Base-by-base conservation (phyloP, 2,329 filamentous ascomycete genomes). In the Chalaropsis thielavioides region DNA sequence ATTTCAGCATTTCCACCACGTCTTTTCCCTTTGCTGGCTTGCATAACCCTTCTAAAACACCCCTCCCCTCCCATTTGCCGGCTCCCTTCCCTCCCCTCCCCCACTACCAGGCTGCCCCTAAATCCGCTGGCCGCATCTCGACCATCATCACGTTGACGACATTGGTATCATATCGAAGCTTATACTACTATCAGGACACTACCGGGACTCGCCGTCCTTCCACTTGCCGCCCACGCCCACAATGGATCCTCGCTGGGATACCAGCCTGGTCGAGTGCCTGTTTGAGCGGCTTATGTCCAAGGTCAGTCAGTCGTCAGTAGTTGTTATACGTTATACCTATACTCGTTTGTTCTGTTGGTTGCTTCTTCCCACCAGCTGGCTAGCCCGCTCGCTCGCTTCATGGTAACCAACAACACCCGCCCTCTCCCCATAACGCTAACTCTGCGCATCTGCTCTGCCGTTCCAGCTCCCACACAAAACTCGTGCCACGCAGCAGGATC, bases 381-480 rank as follows among this genome's bases (percentile, higher is more conserved):
- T 38, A 38, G 35, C 35, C 35, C 35, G 35, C 35, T 38, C 35
- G 7, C 7, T 31, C 31, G 31, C 31, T 51, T 51, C 11, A 24
- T 6, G 4, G 5, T 10, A 8, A 38, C 5, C 35, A 38, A 38
- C 10, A 38, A 38, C 46, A 51, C 11, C 11, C 22, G 7, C 19
- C 22, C 22, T 3, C 31, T 31, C 31, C 46, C 46, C 19, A 51
- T 51, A 51, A 15, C 51, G 41, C 61, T 62, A 62, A 62, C 61
- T 27, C 11, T 51, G 46, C 46, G 22, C 46, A 15, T 51, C 22
- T 27, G 11, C 27, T 38, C 46, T 51, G 22, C 15, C 6, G 6
- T 27, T 35, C 54, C 67, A 85, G 83, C 80, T 87, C 65, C 84
- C 84, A 65, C 83, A 86, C 75, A 79, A 82, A 68, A 84, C 83